These are phyloP conservation scores for Euphrasia arctica DNA, from an alignment of 305 asterid species.

Conservation along the genomic window DNA sequence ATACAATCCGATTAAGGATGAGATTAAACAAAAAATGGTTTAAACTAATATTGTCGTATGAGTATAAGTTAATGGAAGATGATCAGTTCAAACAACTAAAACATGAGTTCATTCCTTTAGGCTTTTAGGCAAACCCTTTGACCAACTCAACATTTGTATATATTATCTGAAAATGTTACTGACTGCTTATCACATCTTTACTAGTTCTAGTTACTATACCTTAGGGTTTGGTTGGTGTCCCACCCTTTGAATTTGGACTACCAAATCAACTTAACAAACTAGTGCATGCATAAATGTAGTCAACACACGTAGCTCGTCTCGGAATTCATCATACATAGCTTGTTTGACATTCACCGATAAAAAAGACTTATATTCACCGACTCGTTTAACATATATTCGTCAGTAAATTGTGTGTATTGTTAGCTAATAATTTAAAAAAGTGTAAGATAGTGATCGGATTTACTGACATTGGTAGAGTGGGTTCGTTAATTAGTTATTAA, in stretches of 20 bases:
- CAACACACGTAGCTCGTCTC: too few species aligned
- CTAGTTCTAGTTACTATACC: background rate
- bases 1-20: too few species aligned
- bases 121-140: conserved; percentile 35
- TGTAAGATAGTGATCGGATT: too few species aligned
- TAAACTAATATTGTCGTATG: background rate
- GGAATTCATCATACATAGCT: too few species aligned
- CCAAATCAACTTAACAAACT: conserved; percentile 44
- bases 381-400: too few species aligned
- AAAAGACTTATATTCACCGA: too few species aligned
- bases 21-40: background rate
- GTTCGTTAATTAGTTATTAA: background rate
- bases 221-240: conserved; percentile 48
- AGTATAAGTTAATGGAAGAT: conserved; percentile 29
- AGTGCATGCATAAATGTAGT: background rate
- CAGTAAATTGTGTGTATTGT: too few species aligned
- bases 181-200: conserved; percentile 26
- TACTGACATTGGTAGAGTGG: too few species aligned
- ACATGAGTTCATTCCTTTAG: conserved; percentile 27
- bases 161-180: conserved; percentile 1
- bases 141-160: conserved; percentile 31
- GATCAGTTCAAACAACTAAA: conserved; percentile 31
- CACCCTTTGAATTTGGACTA: conserved; percentile 45
- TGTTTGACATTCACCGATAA: too few species aligned
- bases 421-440: too few species aligned